These are phyloP conservation scores for Epichloe gansuensis DNA, from an alignment of 2,329 filamentous ascomycete genomes.

Conservation along the genomic window DNA sequence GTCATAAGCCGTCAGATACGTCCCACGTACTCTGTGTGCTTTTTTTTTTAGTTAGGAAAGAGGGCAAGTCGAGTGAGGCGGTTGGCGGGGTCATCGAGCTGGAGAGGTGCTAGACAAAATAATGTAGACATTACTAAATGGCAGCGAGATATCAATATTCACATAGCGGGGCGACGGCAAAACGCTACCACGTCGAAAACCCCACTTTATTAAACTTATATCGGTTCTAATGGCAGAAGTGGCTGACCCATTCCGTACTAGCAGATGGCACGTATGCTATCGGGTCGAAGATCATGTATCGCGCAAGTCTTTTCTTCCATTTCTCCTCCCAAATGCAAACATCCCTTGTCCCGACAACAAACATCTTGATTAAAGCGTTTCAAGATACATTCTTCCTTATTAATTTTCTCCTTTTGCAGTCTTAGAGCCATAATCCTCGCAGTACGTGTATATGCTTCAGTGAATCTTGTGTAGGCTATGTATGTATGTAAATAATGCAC, in stretches of 20 bases:
- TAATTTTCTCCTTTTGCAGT: too few relatives aligned
- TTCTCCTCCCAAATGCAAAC: too few relatives aligned
- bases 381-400: too few relatives aligned
- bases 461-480: background rate
- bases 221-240: too few relatives aligned
- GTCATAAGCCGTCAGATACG: background rate
- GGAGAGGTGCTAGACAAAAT: background rate
- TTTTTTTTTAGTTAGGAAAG: background rate
- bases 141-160: background rate
- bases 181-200: too few relatives aligned
- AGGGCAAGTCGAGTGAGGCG: background rate
- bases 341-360: too few relatives aligned
- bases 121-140: background rate
- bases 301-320: too few relatives aligned
- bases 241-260: too few relatives aligned
- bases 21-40: background rate
- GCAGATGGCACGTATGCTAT: too few relatives aligned
- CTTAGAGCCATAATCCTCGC: background rate
- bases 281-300: too few relatives aligned
- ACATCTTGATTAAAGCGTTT: too few relatives aligned
- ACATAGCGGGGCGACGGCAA: background rate
- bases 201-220: too few relatives aligned
- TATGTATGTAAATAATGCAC: background rate
- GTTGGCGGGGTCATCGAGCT: background rate
- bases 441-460: background rate